Percentiles rank a stretch among this genome's conserved stretches.
Evolutionary conservation across 1,284 basidiomycete species (phyloP).

Genomic region (Pseudozyma thailandica): DNA sequence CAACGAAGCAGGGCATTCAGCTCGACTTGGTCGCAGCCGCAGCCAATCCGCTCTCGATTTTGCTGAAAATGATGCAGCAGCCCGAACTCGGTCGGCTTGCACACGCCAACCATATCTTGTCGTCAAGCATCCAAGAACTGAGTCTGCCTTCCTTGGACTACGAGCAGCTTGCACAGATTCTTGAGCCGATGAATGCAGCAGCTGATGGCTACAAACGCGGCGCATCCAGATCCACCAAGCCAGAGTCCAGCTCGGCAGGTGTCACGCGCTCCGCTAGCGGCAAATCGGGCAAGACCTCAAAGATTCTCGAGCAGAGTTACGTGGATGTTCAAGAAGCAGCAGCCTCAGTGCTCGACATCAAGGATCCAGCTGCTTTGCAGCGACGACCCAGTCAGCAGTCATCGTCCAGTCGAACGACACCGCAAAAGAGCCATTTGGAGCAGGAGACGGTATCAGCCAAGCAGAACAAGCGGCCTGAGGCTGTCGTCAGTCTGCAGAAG

Average conservation of each 20-base stretch:
- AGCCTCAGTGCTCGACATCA: slow-evolving; percentile 47
- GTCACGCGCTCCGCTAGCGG: not conserved
- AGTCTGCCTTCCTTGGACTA: slow-evolving; percentile 35
- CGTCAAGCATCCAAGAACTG: slow-evolving; percentile 31
- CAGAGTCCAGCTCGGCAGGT: not conserved
- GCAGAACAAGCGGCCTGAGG: not conserved
- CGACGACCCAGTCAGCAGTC: not conserved
- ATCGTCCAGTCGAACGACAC: not conserved
- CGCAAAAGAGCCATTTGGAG: not conserved
- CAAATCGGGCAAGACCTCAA: slow-evolving; percentile 4
- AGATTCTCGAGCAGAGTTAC: slow-evolving; percentile 53
- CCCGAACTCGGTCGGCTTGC: slow-evolving; percentile 35
- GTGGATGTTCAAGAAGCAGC: slow-evolving; percentile 52
- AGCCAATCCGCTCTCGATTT: slow-evolving; percentile 46
- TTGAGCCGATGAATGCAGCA: slow-evolving; percentile 36
- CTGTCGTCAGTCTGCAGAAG: slow-evolving; percentile 15
- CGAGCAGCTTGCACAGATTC: slow-evolving; percentile 46
- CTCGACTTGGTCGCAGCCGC: slow-evolving; percentile 56
- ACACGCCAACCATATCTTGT: slow-evolving; percentile 29
- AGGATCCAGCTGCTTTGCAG: slow-evolving; percentile 16
- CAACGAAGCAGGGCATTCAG: slow-evolving; percentile 46
- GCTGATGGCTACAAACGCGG: slow-evolving; percentile 35
- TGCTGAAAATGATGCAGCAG: slow-evolving; percentile 28
- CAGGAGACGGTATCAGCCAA: not conserved
- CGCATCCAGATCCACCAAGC: slow-evolving; percentile 6